Conservation (phyloP, 2,329 filamentous ascomycete species). For the Aureobasidium sp. region DNA sequence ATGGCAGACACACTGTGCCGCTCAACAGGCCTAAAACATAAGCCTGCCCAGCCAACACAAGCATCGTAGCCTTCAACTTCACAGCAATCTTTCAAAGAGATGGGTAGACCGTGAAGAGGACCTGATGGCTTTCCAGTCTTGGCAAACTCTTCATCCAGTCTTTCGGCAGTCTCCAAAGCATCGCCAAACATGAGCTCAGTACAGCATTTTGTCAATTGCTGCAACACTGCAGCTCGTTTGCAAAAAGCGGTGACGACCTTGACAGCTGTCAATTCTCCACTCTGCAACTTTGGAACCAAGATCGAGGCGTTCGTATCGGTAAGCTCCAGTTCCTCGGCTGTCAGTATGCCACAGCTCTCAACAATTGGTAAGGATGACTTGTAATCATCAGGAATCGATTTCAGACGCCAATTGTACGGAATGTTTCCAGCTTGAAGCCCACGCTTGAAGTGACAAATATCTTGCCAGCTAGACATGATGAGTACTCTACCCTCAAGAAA, state of each 20-base stretch:
- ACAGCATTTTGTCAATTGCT: slow-evolving; percentile 27
- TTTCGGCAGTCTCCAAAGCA: slow-evolving; percentile 22
- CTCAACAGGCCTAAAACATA: slow-evolving; percentile 19
- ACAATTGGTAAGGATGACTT: slow-evolving; percentile 4
- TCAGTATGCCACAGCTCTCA: slow-evolving; percentile 41
- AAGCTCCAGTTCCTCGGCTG: slow-evolving; percentile 43
- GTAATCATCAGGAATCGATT: background rate
- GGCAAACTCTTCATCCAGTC: slow-evolving; percentile 22
- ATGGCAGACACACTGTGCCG: slow-evolving; percentile 37
- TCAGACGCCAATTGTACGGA: background rate
- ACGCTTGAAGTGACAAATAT: slow-evolving; percentile 7
- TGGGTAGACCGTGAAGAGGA: slow-evolving; percentile 46
- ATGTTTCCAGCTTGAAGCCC: slow-evolving; percentile 1
- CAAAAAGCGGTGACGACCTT: slow-evolving; percentile 35
- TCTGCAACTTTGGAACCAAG: slow-evolving; percentile 30
- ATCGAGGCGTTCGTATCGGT: slow-evolving; percentile 43
- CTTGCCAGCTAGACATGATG: slow-evolving; percentile 5
- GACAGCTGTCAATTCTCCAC: slow-evolving; percentile 23
- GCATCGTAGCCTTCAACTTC: slow-evolving; percentile 31
- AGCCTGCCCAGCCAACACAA: slow-evolving; percentile 29
- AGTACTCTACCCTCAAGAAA: fast-evolving
- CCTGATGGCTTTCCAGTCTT: slow-evolving; percentile 20
- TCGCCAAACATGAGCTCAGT: slow-evolving; percentile 39
- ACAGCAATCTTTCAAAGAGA: slow-evolving; percentile 50
- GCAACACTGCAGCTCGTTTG: slow-evolving; percentile 30